Evolutionary conservation across 1,284 basidiomycete genomes (phyloP), one percentile per base, ranked within the genome.

Genomic region (Vanrija sp.): DNA sequence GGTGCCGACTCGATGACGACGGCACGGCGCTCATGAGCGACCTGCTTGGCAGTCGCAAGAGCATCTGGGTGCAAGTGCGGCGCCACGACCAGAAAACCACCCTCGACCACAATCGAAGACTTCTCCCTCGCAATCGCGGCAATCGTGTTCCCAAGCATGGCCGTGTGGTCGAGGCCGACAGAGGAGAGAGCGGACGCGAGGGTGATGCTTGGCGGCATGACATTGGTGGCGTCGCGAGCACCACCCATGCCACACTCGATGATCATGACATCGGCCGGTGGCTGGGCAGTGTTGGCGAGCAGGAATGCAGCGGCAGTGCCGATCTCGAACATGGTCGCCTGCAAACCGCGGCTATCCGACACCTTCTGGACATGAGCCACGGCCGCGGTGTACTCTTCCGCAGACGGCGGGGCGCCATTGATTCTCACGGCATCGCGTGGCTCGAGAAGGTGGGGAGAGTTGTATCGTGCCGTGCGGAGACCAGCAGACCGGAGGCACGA

Each of bases 191-290:
- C 85, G 31, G 89, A 92, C 2, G 86, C 84, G 19, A 94, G 76
- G 49, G 92, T 82, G 53, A 81, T 79, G 3, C 82, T 78, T 44
- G 85, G 81, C 0, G 85, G 81, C 15, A 96, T 83, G 47, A 89
- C 82, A 69, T 99, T 98, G 2, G 96, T 99, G 18, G 95, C 94
- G 70, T 99, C 96, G 49, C 88, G 77, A 3, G 84, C 80, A 0
- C 96, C 96, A 0, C 95, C 96, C 84, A 99, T 86, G 0, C 95
- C 96, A 8, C 94, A 95, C 76, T 98, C 95, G 47, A 98, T 77
- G 5, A 98, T 82, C 44, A 88, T 85, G 16, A 98, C 71, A 65
- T 97, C 92, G 1, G 94, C 80, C 19, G 60, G 52, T 7, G 67
- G 57, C 4, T 77, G 58, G 0, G 75, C 77, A 4, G 78, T 77